phyloP scores from a whole-genome alignment of 192 early-diverging fungal species.

The Gonapodya prolifera region DNA sequence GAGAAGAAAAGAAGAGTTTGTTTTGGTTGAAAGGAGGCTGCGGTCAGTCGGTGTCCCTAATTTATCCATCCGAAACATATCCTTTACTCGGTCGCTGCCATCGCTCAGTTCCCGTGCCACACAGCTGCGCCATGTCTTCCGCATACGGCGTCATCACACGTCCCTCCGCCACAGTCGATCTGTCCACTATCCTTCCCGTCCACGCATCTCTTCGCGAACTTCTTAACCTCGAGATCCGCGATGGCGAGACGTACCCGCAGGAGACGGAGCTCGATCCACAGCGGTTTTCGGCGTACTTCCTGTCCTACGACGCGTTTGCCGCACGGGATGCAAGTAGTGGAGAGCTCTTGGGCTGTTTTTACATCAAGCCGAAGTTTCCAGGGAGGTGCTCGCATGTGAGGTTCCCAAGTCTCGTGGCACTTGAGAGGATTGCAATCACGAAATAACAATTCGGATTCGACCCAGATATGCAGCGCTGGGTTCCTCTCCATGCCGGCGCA shows the following conservation, averaged over 20 bases:
- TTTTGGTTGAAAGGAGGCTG: no score
- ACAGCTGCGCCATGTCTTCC: conserved; percentile 30
- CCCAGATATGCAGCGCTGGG: conserved; percentile 61
- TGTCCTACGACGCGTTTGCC: conserved; percentile 38
- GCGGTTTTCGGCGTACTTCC: conserved; percentile 38
- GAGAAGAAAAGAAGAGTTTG: no score
- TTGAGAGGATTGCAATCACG: not conserved
- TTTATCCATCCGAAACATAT: no score
- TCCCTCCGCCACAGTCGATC: conserved; percentile 3
- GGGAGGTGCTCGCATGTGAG: conserved; percentile 40
- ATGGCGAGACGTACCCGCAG: conserved; percentile 63
- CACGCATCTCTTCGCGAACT: conserved; percentile 23
- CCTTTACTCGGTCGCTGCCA: no score
- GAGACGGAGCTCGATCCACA: conserved; percentile 25
- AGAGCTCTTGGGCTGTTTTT: conserved; percentile 49
- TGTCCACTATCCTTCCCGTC: not conserved
- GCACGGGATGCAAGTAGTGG: conserved; percentile 18
- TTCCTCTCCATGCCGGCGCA: conserved; percentile 38
- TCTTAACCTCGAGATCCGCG: conserved; percentile 49
- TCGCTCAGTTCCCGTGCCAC: no score
- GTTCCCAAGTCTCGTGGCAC: not conserved
- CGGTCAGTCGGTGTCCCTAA: no score
- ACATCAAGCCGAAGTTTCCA: conserved; percentile 70
- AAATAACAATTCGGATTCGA: no score
- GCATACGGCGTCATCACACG: conserved; percentile 26